phyloP scores from a whole-genome alignment of 2,329 filamentous ascomycete species.

The Corynespora cassiicola region DNA sequence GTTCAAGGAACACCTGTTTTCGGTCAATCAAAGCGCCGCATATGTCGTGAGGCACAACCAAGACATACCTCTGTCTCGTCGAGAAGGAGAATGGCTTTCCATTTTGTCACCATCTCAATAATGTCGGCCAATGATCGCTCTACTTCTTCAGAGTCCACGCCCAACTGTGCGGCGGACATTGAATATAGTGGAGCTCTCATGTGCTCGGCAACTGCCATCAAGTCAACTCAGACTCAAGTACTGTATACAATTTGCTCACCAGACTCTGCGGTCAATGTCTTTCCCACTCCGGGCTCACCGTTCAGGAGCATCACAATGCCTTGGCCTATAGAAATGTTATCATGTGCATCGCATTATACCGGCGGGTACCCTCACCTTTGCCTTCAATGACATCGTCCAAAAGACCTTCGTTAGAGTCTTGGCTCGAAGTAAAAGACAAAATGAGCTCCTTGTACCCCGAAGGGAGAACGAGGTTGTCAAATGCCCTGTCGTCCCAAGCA shows the following conservation, averaged over 20 bases:
- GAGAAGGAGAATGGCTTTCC: conserved; percentile 57
- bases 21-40: conserved; percentile 41
- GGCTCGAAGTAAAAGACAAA: conserved; percentile 30
- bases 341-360: conserved; percentile 14
- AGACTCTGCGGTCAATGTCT: conserved; percentile 34
- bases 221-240: conserved; percentile 6
- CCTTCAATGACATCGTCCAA: conserved; percentile 41
- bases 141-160: conserved; percentile 8
- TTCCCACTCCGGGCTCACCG: conserved; percentile 30
- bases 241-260: conserved; percentile 10
- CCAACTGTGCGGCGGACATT: conserved; percentile 25
- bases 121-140: conserved; percentile 16
- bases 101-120: conserved; percentile 54
- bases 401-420: conserved; percentile 17
- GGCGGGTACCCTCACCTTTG: conserved; percentile 33
- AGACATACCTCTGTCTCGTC: conserved; percentile 52
- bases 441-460: conserved; percentile 35
- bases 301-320: conserved; percentile 26
- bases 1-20: conserved; percentile 41
- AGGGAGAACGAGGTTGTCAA: conserved; percentile 35
- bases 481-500: conserved; percentile 35
- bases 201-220: conserved; percentile 25
- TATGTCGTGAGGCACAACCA: neutral
- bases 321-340: conserved; percentile 13
- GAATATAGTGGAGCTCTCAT: conserved; percentile 24